Percentiles rank a stretch among this genome's conserved stretches.
phyloP scores from a whole-genome alignment of 179 eudicot genomes.

The Spinacia oleracea region DNA sequence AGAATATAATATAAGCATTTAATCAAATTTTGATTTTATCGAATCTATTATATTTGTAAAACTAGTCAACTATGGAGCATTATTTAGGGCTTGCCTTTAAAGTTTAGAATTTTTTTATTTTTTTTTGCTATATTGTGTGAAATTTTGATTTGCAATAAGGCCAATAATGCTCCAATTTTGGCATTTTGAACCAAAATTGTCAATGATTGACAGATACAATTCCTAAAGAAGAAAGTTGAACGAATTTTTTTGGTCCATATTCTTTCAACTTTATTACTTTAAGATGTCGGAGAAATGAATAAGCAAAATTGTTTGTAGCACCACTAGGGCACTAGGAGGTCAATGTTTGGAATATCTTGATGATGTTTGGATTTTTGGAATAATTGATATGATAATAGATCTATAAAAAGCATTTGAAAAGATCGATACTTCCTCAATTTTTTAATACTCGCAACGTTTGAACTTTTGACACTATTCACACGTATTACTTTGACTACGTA shows the following conservation, averaged over 20 bases:
- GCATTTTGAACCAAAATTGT: neutral
- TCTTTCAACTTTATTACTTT: neutral
- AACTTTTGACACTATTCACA: no score
- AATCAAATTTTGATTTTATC: constrained; percentile 1
- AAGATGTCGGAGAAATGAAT: neutral
- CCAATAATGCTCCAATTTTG: neutral
- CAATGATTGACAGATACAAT: neutral
- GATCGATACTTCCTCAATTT: no score
- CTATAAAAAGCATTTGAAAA: neutral
- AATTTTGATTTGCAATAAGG: neutral
- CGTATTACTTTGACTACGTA: no score
- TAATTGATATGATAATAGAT: neutral
- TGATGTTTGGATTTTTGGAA: neutral
- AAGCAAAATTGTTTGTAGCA: neutral
- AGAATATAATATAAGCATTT: constrained; percentile 20
- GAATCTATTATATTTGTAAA: constrained; percentile 9
- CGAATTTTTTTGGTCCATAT: neutral
- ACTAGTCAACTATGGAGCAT: constrained; percentile 13
- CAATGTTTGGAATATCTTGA: neutral
- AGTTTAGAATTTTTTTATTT: no score
- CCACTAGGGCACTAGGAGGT: neutral
- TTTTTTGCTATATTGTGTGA: constrained; percentile 3
- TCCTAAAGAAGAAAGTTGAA: neutral
- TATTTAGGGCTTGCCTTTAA: constrained; percentile 11
- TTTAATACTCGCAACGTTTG: no score